These are phyloP conservation scores for Alternaria atra DNA, from an alignment of 2,329 filamentous ascomycete genomes.

Conservation along the genomic window DNA sequence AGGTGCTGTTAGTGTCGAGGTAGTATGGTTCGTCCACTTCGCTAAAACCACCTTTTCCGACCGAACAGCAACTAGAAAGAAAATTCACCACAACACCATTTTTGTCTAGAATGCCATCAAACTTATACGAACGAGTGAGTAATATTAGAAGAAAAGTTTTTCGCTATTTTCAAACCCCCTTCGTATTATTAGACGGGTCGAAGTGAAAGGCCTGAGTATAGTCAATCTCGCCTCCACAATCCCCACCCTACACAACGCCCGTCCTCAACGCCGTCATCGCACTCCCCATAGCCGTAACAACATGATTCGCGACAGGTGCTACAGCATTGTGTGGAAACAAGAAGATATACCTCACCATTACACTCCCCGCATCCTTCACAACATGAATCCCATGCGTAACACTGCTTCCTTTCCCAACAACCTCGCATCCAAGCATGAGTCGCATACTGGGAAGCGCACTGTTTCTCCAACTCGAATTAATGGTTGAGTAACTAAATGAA, in stretches of 20 bases:
- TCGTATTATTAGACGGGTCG: not conserved
- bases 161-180: not conserved
- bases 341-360: conserved; percentile 50
- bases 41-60: not conserved
- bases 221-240: not conserved
- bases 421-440: conserved; percentile 43
- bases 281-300: conserved; percentile 34
- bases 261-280: conserved; percentile 30
- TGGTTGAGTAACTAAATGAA: conserved; percentile 34
- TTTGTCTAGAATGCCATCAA: not conserved
- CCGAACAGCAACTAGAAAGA: not conserved
- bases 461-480: conserved; percentile 35
- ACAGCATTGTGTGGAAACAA: conserved; percentile 25
- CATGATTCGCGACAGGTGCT: conserved; percentile 32
- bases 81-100: not conserved
- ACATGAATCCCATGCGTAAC: conserved; percentile 37
- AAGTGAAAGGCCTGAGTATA: no score
- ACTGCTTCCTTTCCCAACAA: conserved; percentile 30
- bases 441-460: conserved; percentile 39
- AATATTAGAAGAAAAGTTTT: not conserved
- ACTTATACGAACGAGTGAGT: not conserved
- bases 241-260: conserved; percentile 17
- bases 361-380: conserved; percentile 33
- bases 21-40: not conserved
- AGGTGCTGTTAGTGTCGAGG: not conserved